phyloP scores from a whole-genome alignment of 495 filamentous ascomycete genomes.

The Parmelia sp. region DNA sequence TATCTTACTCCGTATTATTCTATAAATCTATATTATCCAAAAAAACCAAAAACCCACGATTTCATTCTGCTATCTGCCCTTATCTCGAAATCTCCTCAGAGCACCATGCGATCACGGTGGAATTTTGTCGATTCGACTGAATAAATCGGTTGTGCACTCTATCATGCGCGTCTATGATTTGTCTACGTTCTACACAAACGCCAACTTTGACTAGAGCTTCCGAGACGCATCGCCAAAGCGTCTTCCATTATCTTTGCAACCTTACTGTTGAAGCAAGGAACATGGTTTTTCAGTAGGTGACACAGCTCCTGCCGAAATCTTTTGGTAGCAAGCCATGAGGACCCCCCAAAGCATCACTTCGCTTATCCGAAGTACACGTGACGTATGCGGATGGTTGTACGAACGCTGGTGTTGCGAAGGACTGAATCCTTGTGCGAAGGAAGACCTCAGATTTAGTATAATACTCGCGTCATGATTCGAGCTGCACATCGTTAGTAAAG shows the following conservation, averaged over 20 bases:
- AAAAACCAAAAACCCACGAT: not conserved
- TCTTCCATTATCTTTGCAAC: not conserved
- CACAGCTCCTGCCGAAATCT: not conserved
- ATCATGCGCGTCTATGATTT: not conserved
- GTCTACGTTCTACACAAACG: not conserved
- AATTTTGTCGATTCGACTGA: not conserved
- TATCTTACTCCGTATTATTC: not conserved
- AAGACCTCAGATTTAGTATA: constrained; percentile 56
- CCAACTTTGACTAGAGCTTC: not conserved
- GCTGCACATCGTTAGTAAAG: constrained; percentile 39
- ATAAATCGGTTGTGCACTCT: not conserved
- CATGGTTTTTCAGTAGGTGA: too few species aligned
- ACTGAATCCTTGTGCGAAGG: not conserved
- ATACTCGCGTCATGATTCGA: constrained; percentile 77
- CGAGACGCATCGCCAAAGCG: not conserved
- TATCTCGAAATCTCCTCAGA: not conserved
- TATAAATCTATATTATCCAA: too few species aligned
- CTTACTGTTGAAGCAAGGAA: not conserved
- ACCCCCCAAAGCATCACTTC: not conserved
- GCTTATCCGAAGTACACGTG: not conserved
- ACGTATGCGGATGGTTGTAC: not conserved
- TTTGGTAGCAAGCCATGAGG: not conserved
- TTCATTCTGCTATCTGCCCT: not conserved
- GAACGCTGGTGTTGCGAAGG: not conserved
- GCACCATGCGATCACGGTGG: not conserved